Evolutionary conservation across 2,329 filamentous ascomycete species (phyloP).

Genomic region (Claviceps spartinae): DNA sequence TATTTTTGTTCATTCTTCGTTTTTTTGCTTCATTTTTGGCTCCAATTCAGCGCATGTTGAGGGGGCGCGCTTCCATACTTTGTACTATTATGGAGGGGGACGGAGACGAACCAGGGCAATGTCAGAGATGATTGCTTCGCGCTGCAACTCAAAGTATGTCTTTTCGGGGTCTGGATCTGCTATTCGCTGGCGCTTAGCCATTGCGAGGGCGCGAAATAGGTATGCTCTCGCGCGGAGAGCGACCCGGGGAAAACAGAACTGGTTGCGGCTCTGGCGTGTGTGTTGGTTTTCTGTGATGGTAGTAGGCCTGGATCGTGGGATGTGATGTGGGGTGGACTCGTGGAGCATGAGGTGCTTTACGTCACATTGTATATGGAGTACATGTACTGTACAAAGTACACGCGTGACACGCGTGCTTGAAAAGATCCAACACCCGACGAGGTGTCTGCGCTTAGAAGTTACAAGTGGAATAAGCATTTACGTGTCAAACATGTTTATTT

Average conservation of each 20-base stretch:
- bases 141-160: conserved; percentile 64
- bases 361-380: too few relatives aligned
- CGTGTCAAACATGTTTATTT: neutral
- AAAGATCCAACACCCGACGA: too few relatives aligned
- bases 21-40: neutral
- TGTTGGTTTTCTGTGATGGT: neutral
- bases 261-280: too few relatives aligned
- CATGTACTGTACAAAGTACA: too few relatives aligned
- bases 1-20: neutral
- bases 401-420: too few relatives aligned
- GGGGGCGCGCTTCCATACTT: neutral
- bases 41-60: neutral
- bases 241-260: too few relatives aligned
- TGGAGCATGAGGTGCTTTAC: neutral
- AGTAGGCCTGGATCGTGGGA: neutral
- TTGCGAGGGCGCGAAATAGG: neutral
- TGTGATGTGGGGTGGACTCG: neutral
- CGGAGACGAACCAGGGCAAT: conserved; percentile 48
- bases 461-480: too few relatives aligned
- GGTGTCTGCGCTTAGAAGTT: too few relatives aligned
- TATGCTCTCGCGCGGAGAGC: too few relatives aligned
- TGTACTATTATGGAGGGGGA: neutral
- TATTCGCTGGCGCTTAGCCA: conserved; percentile 7
- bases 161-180: conserved; percentile 24
- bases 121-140: conserved; percentile 56